Evolutionary conservation across 495 filamentous ascomycete species (phyloP), one percentile per base, ranked within the genome.

Genomic region (Hyaloscypha finlandica): DNA sequence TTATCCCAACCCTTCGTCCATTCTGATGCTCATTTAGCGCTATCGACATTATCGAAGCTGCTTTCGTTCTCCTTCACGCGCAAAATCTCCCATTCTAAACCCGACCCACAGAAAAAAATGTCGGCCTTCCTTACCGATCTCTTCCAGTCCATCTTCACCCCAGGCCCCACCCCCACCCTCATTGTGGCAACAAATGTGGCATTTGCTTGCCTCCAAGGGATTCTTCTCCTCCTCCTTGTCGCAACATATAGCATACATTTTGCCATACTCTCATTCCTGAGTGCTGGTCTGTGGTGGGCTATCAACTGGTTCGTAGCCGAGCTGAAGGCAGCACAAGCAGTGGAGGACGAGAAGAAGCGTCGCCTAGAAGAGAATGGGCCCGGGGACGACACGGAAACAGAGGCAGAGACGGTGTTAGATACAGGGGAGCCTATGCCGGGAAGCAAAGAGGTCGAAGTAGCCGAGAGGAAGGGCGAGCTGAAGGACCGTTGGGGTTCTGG

Each of bases 301-400:
- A 96, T 99, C 78, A 97, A 97, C 79, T 99, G 95, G 95, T 99
- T 99, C 73, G 92, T 93, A 51, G 75, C 76, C 29, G 95, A 99
- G 81, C 81, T 99, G 39, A 82, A 81, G 60, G 78, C 79, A 11
- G 88, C 88, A 52, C 88, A 91, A 72, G 80, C 77, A 25, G 81
- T 81, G 62, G 85, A 93, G 74, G 87, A 88, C 69, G 81, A 86
- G 59, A 83, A 84, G 63, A 85, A 86, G 74, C 29, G 54, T 39
- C 72, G 70, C 57, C 75, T 72, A 25, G 71, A 76, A 16, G 74
- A 71, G 9, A 65, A 39, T 32, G 71, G 66, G 16, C 30, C 6
- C 0, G 63, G 35, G 22, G 58, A 55, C 31, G 70, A 51, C 76
- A 78, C 25, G 72, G 82, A 87, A 66, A 83, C 81, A 57, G 80